Evolutionary conservation across 768 basidiomycete species (phyloP).

Genomic region (Coprinopsis sp.): DNA sequence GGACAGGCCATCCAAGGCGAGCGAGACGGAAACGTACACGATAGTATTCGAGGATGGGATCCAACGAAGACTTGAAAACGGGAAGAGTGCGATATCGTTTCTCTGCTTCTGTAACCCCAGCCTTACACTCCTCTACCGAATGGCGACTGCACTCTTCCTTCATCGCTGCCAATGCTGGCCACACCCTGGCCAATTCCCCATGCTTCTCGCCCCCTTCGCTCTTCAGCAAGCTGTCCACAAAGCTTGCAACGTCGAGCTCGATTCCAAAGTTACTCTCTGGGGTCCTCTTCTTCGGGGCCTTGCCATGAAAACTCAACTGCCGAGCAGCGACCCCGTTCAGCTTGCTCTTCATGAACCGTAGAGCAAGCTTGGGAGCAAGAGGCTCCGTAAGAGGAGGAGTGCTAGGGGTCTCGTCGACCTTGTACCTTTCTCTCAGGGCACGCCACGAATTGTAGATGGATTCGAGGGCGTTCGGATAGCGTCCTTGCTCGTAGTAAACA

Average conservation of each 20-base stretch:
- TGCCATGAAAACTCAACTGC: conserved; percentile 1
- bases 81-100: conserved; percentile 12
- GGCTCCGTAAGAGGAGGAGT: conserved; percentile 4
- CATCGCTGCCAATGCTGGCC: not conserved
- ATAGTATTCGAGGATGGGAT: conserved; percentile 17
- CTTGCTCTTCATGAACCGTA: conserved; percentile 9
- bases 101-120: conserved; percentile 6
- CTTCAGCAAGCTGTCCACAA: not conserved
- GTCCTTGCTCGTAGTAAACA: conserved; percentile 17
- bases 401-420: not conserved
- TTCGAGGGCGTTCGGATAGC: conserved; percentile 12
- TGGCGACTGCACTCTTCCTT: conserved; percentile 9
- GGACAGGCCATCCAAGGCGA: not conserved
- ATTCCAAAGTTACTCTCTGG: conserved; percentile 4
- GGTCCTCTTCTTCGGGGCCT: conserved; percentile 8
- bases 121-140: conserved; percentile 10
- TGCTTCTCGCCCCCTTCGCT: not conserved
- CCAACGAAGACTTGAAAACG: conserved; percentile 13
- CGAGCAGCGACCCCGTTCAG: not conserved
- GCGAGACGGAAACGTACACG: conserved; percentile 8
- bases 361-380: conserved; percentile 8
- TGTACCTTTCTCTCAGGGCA: conserved; percentile 8
- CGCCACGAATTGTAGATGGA: conserved; percentile 9
- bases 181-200: not conserved
- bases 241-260: conserved; percentile 3